Base-by-base conservation (phyloP, 805 yeast species). In the Candida dendrica region DNA sequence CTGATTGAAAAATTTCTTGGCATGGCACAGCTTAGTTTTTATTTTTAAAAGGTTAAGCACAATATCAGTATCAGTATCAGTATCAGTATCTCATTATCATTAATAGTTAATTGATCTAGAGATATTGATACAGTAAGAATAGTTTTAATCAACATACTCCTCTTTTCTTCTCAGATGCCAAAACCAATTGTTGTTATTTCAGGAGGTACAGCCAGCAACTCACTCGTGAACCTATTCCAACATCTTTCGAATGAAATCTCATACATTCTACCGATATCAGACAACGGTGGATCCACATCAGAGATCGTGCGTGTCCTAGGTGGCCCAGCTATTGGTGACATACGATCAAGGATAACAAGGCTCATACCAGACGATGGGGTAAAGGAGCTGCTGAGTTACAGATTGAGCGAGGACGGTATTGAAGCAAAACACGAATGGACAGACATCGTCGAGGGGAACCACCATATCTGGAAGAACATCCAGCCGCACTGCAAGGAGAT, bases 291-390 rank as follows among this genome's bases (percentile, higher is more conserved):
- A 0, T 89, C 96, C 2, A 87, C 96, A 0, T 82, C 95, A 22
- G 97, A 90, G 61, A 74, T 90, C 19, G 70, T 89, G 6, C 64
- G 96, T 13, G 86, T 88, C 2, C 69, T 90, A 15, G 96, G 96
- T 2, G 97, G 98, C 0, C 95, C 96, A 3, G 96, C 97, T 0
- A 87, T 90, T 41, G 98, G 98, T 2, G 98, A 90, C 57, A 71
- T 90, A 3, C 66, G 97, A 38, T 86, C 95, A 0, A 62, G 98
- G 42, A 70, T 89, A 24, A 84, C 88, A 0, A 64, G 90, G 41
- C 63, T 90, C 44, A 81, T 87, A 30, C 83, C 88, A 1, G 65
- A 70, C 22, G 65, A 59, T 38, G 38, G 63, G 2, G 46, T 60
- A 35, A 52, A 59, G n/a, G 44, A 41, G 7, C 46, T 77, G 31